Conservation (phyloP, 352 stramenopile species). For the Peronospora tabacina region DNA sequence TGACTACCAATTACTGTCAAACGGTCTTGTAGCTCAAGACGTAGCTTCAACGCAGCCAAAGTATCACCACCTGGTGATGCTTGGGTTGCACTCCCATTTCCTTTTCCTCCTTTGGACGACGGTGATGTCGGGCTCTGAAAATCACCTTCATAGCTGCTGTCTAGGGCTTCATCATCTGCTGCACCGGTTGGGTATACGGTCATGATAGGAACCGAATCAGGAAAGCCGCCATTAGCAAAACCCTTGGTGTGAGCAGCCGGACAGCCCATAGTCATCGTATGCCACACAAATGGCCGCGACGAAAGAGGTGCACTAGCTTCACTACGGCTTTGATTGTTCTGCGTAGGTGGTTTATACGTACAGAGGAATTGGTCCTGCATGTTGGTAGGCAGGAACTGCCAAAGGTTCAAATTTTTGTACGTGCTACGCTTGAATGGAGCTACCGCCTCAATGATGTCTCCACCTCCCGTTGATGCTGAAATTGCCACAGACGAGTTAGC, state of each 20-base stretch:
- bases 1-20: constrained; percentile 67
- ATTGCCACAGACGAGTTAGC: constrained; percentile 12
- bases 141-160: constrained; percentile 19
- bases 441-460: constrained; percentile 26
- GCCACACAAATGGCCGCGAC: constrained; percentile 53
- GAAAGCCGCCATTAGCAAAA: constrained; percentile 64
- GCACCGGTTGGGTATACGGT: constrained; percentile 22
- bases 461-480: constrained; percentile 9
- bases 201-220: constrained; percentile 15
- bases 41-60: constrained; percentile 45
- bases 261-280: constrained; percentile 84
- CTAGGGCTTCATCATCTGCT: constrained; percentile 29
- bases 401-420: constrained; percentile 70
- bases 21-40: constrained; percentile 64
- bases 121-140: constrained; percentile 30
- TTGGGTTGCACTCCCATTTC: constrained; percentile 8
- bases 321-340: constrained; percentile 9
- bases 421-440: constrained; percentile 81
- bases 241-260: constrained; percentile 74
- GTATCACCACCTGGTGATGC: constrained; percentile 31
- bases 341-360: constrained; percentile 34
- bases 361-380: constrained; percentile 81
- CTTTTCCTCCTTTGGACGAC: constrained; percentile 10
- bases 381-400: constrained; percentile 78
- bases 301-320: constrained; percentile 14